Evolutionary conservation across 768 basidiomycete genomes (phyloP), one percentile per base, ranked within the genome.

Genomic region (Coprinellus aureogranulatus): DNA sequence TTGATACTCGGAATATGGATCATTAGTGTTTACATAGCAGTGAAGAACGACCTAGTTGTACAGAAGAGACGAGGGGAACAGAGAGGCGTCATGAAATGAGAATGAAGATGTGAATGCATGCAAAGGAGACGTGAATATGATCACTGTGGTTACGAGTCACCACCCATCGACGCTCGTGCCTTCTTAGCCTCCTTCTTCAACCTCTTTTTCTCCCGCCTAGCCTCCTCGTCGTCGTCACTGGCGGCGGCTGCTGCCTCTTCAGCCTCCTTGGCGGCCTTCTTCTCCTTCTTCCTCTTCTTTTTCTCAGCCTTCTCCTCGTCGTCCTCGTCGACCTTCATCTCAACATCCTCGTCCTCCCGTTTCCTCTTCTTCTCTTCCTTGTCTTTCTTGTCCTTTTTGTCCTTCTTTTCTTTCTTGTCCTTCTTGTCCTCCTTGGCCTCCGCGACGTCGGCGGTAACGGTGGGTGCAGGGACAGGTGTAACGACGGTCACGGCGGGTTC

Each of bases 291-390:
- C 69, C 82, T 83, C 69, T 82, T 88, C 68, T 83, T 88, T 53
- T 75, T 78, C 53, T 79, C 74, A 22, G 74, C 76, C 14, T 62
- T 78, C 42, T 65, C 72, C 22, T 68, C 75, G 14, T 62, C 79
- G 40, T 65, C 72, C 23, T 68, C 68, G 0, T 67, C 71, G 68
- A 79, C 74, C 12, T 81, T 72, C 23, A 77, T 75, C 18, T 68
- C 77, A 22, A 58, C 63, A 39, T 76, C 83, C 0, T 73, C 70
- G 8, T 75, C 83, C 0, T 86, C 88, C 1, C 86, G 87, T 67
- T 89, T 90, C 48, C 89, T 84, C 71, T 92, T 93, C 53, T 91
- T 84, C 68, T 52, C 34, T 22, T 96, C 95, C 75, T 91, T 90
- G 68, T 52, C 34, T 26, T 96, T 95, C 75, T 91, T 90, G 68